These are phyloP conservation scores for Pichia paraexigua DNA, from an alignment of 805 yeast genomes.

Conservation along the genomic window DNA sequence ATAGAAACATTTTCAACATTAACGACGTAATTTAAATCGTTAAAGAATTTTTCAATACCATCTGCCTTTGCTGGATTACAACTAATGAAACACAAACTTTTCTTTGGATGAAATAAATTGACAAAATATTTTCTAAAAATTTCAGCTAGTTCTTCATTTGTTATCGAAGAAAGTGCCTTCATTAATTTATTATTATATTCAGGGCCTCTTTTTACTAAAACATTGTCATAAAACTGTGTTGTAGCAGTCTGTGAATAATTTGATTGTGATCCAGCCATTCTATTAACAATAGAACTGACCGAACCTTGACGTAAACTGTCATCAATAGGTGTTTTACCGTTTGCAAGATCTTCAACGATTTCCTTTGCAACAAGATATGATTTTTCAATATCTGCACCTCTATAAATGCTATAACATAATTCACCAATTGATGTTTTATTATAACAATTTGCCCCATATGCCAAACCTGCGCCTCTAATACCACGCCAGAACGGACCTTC, in stretches of 20 bases:
- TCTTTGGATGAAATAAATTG: slow-evolving; percentile 51
- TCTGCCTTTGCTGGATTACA: slow-evolving; percentile 62
- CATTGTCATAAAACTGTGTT: slow-evolving; percentile 56
- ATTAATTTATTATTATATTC: slow-evolving; percentile 49
- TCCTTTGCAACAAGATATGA: slow-evolving; percentile 52
- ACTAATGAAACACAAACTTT: slow-evolving; percentile 58
- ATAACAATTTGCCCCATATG: slow-evolving; percentile 73
- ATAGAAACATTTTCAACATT: slow-evolving; percentile 42
- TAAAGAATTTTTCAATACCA: slow-evolving; percentile 39
- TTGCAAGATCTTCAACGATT: slow-evolving; percentile 53
- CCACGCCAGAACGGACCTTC: slow-evolving; percentile 98
- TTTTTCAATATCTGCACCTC: slow-evolving; percentile 76
- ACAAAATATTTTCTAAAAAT: slow-evolving; percentile 51
- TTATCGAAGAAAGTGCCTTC: slow-evolving; percentile 42
- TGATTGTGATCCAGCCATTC: slow-evolving; percentile 61
- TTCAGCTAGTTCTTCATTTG: slow-evolving; percentile 43
- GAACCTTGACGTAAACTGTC: slow-evolving; percentile 60
- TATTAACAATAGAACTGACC: slow-evolving; percentile 64
- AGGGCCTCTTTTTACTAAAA: slow-evolving; percentile 64
- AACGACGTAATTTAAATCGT: slow-evolving; percentile 49
- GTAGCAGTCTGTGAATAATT: slow-evolving; percentile 58
- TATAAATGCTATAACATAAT: slow-evolving; percentile 57
- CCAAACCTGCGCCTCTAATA: slow-evolving; percentile 88
- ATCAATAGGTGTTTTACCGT: slow-evolving; percentile 50
- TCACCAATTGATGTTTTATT: slow-evolving; percentile 59